Percentiles rank a stretch among this genome's conserved stretches.
phyloP scores from a whole-genome alignment of 805 yeast genomes.

The Sugiyamaella smithiae region DNA sequence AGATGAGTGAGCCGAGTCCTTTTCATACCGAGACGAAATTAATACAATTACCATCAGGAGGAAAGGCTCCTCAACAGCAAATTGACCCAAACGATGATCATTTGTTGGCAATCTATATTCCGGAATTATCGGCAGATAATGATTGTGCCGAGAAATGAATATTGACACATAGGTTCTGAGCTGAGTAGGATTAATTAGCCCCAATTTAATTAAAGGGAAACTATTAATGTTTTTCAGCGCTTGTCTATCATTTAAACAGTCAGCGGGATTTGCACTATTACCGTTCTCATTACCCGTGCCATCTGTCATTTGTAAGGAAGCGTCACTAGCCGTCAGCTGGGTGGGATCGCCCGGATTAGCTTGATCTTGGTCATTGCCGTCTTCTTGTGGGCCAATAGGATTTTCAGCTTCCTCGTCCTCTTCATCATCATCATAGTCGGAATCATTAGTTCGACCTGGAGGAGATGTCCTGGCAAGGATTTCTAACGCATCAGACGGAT shows the following conservation, averaged over 20 bases:
- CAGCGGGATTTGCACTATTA: background rate
- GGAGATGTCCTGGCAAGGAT: slow-evolving; percentile 21
- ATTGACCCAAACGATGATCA: slow-evolving; percentile 9
- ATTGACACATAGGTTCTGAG: slow-evolving; percentile 1
- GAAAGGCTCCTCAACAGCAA: slow-evolving; percentile 20
- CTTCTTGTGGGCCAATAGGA: background rate
- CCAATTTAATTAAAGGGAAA: slow-evolving; percentile 15
- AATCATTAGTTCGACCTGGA: background rate
- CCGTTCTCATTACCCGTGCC: background rate
- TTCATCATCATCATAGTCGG: background rate
- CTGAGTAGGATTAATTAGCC: slow-evolving; percentile 17
- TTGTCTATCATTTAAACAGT: background rate
- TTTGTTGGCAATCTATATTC: slow-evolving; percentile 8
- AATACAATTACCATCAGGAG: slow-evolving; percentile 20
- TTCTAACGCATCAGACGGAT: slow-evolving; percentile 24
- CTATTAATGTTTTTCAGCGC: slow-evolving; percentile 4
- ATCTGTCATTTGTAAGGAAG: background rate
- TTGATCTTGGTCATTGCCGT: background rate
- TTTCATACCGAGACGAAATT: slow-evolving; percentile 21
- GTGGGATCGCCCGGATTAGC: background rate
- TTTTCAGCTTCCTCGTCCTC: background rate
- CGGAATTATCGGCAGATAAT: slow-evolving; percentile 12
- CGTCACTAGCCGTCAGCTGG: background rate
- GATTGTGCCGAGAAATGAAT: slow-evolving; percentile 3
- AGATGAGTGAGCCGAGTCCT: background rate